These are phyloP conservation scores for Decorospora gaudefroyi DNA, from an alignment of 2,329 filamentous ascomycete genomes.

Conservation along the genomic window DNA sequence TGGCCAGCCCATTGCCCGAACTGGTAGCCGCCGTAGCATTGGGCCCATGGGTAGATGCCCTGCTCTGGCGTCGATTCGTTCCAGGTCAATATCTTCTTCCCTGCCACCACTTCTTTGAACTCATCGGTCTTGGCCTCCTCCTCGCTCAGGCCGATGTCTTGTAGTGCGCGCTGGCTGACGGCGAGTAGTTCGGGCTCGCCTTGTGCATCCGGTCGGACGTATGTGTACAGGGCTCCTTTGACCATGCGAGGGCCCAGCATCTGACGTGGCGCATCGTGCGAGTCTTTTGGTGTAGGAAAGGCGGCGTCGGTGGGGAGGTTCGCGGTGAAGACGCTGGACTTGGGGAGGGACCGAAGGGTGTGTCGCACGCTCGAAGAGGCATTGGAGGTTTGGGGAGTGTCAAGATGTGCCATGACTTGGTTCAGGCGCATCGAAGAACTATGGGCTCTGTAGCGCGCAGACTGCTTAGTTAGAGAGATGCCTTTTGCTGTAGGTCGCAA, in stretches of 20 bases:
- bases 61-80: slow-evolving; percentile 59
- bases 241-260: slow-evolving; percentile 81
- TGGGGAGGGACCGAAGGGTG: slow-evolving; percentile 60
- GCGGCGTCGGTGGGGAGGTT: slow-evolving; percentile 74
- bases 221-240: slow-evolving; percentile 83
- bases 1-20: slow-evolving; percentile 91
- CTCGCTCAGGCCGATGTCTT: slow-evolving; percentile 74
- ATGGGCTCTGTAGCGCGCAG: slow-evolving; percentile 13
- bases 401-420: slow-evolving; percentile 53
- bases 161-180: slow-evolving; percentile 77
- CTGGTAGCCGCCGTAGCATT: slow-evolving; percentile 85
- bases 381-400: slow-evolving; percentile 33
- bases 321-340: slow-evolving; percentile 66
- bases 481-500: slow-evolving; percentile 11
- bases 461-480: slow-evolving; percentile 4
- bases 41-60: slow-evolving; percentile 93
- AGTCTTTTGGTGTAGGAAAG: slow-evolving; percentile 79
- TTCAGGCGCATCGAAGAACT: slow-evolving; percentile 45
- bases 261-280: slow-evolving; percentile 78
- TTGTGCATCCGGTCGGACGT: slow-evolving; percentile 77
- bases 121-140: slow-evolving; percentile 71
- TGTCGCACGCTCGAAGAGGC: slow-evolving; percentile 22
- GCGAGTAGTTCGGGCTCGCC: slow-evolving; percentile 77
- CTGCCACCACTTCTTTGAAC: slow-evolving; percentile 77
- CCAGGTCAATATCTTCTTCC: slow-evolving; percentile 82